Conservation (phyloP, 2,329 filamentous ascomycete genomes). For the Chrysoporthe cubensis region DNA sequence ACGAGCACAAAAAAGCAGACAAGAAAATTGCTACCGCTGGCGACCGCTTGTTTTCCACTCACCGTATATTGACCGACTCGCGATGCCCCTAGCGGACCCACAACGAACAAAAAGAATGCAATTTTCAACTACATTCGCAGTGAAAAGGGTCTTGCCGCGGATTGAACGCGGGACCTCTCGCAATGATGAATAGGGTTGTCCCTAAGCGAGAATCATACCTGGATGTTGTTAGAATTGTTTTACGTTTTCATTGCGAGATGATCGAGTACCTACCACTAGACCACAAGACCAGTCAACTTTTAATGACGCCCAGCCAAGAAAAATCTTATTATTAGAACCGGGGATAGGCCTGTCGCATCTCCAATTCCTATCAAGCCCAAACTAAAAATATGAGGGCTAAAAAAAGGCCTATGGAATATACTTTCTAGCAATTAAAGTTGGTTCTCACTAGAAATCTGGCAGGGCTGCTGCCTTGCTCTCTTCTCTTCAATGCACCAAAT, state of each 20-base stretch:
- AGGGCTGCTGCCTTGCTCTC: too few relatives aligned
- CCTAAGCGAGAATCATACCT: constrained; percentile 20
- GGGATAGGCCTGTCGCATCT: too few relatives aligned
- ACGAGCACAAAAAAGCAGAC: background rate
- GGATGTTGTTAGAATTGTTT: background rate
- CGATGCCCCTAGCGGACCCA: background rate
- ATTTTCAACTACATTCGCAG: background rate
- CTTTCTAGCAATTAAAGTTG: too few relatives aligned
- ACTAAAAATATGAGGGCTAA: too few relatives aligned
- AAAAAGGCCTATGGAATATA: too few relatives aligned
- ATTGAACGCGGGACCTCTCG: constrained; percentile 17
- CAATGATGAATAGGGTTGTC: constrained; percentile 18
- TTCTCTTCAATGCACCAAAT: too few relatives aligned
- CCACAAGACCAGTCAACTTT: constrained; percentile 9
- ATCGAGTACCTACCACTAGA: constrained; percentile 8
- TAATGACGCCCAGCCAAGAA: background rate
- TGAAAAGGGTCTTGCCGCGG: constrained; percentile 12
- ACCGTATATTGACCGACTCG: background rate
- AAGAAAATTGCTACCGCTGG: background rate
- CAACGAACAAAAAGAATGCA: background rate
- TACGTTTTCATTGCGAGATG: background rate
- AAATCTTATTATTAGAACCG: too few relatives aligned
- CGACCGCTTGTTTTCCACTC: background rate
- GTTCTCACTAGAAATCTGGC: too few relatives aligned
- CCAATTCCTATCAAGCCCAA: too few relatives aligned